phyloP scores from a whole-genome alignment of 768 basidiomycete genomes.

The Floccularia luteovirens region DNA sequence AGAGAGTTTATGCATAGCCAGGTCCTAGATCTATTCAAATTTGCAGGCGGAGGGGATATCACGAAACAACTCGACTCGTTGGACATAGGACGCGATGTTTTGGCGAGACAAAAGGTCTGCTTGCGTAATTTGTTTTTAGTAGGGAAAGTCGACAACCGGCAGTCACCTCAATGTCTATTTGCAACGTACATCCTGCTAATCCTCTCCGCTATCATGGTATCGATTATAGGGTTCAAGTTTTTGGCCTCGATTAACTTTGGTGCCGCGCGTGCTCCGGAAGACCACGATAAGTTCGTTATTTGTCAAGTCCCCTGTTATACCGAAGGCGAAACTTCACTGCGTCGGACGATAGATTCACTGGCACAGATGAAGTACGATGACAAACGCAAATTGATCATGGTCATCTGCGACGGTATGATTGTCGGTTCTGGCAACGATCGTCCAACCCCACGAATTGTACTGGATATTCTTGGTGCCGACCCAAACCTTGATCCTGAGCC shows the following conservation, averaged over 20 bases:
- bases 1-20: constrained; percentile 64
- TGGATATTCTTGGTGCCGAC: constrained; percentile 94
- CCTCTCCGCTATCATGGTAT: constrained; percentile 86
- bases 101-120: constrained; percentile 77
- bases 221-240: constrained; percentile 95
- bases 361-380: constrained; percentile 96
- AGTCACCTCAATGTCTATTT: constrained; percentile 89
- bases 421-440: constrained; percentile 96
- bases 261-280: constrained; percentile 78
- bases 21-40: constrained; percentile 71
- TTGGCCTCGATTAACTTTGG: constrained; percentile 85
- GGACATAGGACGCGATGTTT: constrained; percentile 48
- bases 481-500: constrained; percentile 93
- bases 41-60: constrained; percentile 69
- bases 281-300: constrained; percentile 95
- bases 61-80: constrained; percentile 66
- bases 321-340: constrained; percentile 83
- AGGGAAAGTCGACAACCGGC: constrained; percentile 87
- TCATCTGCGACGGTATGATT: constrained; percentile 98
- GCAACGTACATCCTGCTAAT: constrained; percentile 87
- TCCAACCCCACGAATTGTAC: constrained; percentile 91
- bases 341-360: constrained; percentile 87
- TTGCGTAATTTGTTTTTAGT: constrained; percentile 90
- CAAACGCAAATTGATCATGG: constrained; percentile 88
- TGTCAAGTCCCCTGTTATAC: constrained; percentile 96